A percentile compares a stretch with the other conserved stretches of the same genome.
phyloP scores from a whole-genome alignment of 495 filamentous ascomycete species.

The Collariella sp. region DNA sequence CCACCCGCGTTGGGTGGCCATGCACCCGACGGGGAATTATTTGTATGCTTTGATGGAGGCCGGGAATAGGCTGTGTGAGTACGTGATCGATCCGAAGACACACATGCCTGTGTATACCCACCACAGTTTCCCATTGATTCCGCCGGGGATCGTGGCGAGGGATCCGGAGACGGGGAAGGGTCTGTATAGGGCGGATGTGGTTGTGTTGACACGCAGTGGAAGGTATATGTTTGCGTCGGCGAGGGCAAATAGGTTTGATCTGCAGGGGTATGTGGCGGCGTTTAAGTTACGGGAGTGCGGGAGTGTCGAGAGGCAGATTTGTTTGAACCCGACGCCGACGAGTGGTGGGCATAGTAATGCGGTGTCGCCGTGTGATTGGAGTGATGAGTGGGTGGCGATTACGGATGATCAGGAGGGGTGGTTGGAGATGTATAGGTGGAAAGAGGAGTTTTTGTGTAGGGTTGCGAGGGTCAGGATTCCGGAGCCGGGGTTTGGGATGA shows the following conservation, averaged over 20 bases:
- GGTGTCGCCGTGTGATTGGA: conserved; percentile 69
- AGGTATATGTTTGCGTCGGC: conserved; percentile 74
- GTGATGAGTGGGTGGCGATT: conserved; percentile 75
- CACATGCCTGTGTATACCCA: conserved; percentile 77
- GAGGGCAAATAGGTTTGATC: conserved; percentile 61
- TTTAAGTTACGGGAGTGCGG: conserved; percentile 63
- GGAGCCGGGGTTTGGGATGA: conserved; percentile 81
- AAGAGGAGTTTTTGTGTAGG: conserved; percentile 65
- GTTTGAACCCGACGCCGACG: conserved; percentile 72
- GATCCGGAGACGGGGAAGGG: conserved; percentile 34
- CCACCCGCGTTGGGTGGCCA: conserved; percentile 78
- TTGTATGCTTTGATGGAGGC: conserved; percentile 81
- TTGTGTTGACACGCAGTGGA: conserved; percentile 54
- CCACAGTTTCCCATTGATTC: conserved; percentile 66
- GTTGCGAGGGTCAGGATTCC: conserved; percentile 66
- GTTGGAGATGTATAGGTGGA: conserved; percentile 78
- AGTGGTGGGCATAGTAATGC: conserved; percentile 81
- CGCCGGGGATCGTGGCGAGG: conserved; percentile 49
- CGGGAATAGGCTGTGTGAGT: conserved; percentile 69
- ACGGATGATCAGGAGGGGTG: conserved; percentile 78
- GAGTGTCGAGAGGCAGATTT: conserved; percentile 65
- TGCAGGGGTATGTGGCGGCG: conserved; percentile 72
- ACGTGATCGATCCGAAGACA: conserved; percentile 66
- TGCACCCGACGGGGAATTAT: conserved; percentile 66
- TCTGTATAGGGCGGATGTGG: conserved; percentile 72